These are phyloP conservation scores for Periglandula ipomoeae DNA, from an alignment of 2,329 filamentous ascomycete genomes.

Conservation along the genomic window DNA sequence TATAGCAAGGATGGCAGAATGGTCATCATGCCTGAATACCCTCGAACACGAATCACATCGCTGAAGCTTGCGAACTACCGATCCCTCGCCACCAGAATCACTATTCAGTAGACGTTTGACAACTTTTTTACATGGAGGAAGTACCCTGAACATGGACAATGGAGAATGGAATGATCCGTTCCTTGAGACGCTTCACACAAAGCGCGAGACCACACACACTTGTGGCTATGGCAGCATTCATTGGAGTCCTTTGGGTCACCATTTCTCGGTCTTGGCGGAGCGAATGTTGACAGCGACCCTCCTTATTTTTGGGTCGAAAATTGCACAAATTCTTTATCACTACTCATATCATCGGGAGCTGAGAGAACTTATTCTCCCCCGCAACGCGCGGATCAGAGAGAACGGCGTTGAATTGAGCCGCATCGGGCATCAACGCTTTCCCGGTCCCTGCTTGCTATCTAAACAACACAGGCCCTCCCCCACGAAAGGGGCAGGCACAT, in stretches of 20 bases:
- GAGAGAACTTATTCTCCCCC: background rate
- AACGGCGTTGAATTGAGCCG: background rate
- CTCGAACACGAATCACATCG: constrained; percentile 42
- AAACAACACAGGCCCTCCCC: background rate
- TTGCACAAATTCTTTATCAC: background rate
- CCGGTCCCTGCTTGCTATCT: background rate
- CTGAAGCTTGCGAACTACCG: constrained; percentile 50
- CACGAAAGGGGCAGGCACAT: background rate
- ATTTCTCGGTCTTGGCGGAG: background rate
- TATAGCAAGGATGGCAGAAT: constrained; percentile 51
- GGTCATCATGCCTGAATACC: constrained; percentile 46
- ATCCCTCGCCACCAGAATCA: constrained; percentile 33
- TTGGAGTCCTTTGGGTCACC: background rate
- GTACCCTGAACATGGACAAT: no score
- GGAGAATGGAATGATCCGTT: no score
- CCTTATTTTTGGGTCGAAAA: no score
- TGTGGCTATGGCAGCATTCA: background rate
- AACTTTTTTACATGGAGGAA: no score
- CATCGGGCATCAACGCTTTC: background rate
- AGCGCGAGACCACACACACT: no score
- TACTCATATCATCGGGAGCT: background rate
- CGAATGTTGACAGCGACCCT: background rate
- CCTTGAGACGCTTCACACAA: no score
- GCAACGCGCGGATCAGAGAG: background rate
- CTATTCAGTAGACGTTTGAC: constrained; percentile 21